phyloP scores from a whole-genome alignment of 768 basidiomycete species.

The Trametes elegans region DNA sequence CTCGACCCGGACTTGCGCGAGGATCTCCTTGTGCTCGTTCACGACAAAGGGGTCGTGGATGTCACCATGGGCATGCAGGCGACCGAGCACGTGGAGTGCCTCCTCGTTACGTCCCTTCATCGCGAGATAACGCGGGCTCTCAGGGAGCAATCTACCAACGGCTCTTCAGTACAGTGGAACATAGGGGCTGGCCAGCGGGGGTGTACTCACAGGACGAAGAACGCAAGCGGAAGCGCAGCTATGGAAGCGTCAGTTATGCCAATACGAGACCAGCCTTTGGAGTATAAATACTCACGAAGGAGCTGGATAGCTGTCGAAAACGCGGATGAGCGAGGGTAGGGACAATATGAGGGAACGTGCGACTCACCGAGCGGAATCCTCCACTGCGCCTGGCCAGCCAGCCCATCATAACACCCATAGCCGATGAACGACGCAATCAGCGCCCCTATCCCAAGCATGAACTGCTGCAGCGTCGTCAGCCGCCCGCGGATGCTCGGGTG shows the following conservation, averaged over 20 bases:
- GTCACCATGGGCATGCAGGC: constrained; percentile 52
- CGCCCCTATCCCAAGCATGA: constrained; percentile 47
- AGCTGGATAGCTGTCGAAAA: constrained; percentile 18
- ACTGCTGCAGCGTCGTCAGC: constrained; percentile 52
- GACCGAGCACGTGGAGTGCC: constrained; percentile 40
- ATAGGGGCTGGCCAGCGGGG: not conserved
- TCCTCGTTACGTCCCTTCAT: constrained; percentile 50
- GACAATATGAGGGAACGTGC: not conserved
- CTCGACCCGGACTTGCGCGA: constrained; percentile 22
- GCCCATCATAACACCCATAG: constrained; percentile 24
- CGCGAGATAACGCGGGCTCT: constrained; percentile 51
- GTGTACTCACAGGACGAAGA: constrained; percentile 44
- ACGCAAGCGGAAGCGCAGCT: constrained; percentile 25
- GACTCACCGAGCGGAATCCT: constrained; percentile 44
- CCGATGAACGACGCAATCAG: constrained; percentile 45
- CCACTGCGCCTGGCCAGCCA: constrained; percentile 42
- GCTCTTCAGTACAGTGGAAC: constrained; percentile 11
- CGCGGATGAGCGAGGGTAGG: too few species aligned
- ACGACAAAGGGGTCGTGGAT: constrained; percentile 46
- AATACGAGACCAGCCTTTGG: not conserved
- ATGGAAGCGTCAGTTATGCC: not conserved
- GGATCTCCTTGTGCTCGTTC: constrained; percentile 26
- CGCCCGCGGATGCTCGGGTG: constrained; percentile 56
- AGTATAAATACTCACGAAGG: constrained; percentile 14
- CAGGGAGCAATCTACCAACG: constrained; percentile 20